phyloP scores from a whole-genome alignment of 2,329 filamentous ascomycete species.

The Diaporthe vaccinii region DNA sequence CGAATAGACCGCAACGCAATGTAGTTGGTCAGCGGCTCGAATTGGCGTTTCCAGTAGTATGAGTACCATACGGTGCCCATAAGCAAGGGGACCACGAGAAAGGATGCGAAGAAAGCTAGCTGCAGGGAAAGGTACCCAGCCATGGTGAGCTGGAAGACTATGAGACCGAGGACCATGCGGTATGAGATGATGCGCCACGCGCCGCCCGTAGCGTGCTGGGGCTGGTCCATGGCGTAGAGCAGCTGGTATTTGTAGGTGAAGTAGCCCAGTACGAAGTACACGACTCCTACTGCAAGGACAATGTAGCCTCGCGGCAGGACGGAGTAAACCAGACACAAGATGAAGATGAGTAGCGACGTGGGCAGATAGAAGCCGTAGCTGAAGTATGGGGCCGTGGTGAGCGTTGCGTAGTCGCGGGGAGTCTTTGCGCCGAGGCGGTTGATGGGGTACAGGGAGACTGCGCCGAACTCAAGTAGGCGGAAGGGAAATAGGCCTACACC shows the following conservation, averaged over 20 bases:
- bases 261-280: slow-evolving; percentile 87
- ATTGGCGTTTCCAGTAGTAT: slow-evolving; percentile 83
- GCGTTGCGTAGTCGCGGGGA: slow-evolving; percentile 87
- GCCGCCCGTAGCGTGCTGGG: slow-evolving; percentile 91
- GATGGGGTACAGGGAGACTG: slow-evolving; percentile 86
- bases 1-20: slow-evolving; percentile 92
- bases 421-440: slow-evolving; percentile 84
- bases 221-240: slow-evolving; percentile 97
- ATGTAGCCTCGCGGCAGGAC: slow-evolving; percentile 84
- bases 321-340: slow-evolving; percentile 96
- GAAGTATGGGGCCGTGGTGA: slow-evolving; percentile 86
- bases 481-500: slow-evolving; percentile 95
- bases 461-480: slow-evolving; percentile 89
- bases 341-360: slow-evolving; percentile 91
- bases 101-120: slow-evolving; percentile 78
- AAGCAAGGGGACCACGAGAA: slow-evolving; percentile 82
- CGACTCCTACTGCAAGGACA: slow-evolving; percentile 83
- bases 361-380: slow-evolving; percentile 97
- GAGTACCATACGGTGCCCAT: slow-evolving; percentile 89
- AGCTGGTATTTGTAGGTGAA: slow-evolving; percentile 98
- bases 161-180: slow-evolving; percentile 85
- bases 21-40: slow-evolving; percentile 90
- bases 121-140: slow-evolving; percentile 85
- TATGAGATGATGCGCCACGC: slow-evolving; percentile 98
- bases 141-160: slow-evolving; percentile 93